Evolutionary conservation across 768 basidiomycete species (phyloP), one percentile per base, ranked within the genome.

Genomic region (Termitomyces titanicus): DNA sequence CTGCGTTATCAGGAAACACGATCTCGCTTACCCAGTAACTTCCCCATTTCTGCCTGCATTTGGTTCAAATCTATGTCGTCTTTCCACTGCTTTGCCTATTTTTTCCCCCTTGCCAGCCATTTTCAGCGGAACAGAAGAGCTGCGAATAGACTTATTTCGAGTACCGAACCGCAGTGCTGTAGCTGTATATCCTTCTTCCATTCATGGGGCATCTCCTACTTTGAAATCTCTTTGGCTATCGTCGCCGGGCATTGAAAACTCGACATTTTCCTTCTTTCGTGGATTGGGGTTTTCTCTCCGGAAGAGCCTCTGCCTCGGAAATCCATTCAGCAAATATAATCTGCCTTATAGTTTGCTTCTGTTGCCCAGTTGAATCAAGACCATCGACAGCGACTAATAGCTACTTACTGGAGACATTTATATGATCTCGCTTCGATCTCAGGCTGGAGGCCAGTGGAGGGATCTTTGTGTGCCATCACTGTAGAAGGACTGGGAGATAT

Each of bases 191-290:
- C 18, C 25, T 54, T 15, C 45, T 54, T 27, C 45, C 45, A 54
- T 54, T 5, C 38, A 53, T 29, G 44, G 39, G 3, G 52, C 38
- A 31, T 53, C 44, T 46, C n/a, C n/a, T n/a, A n/a, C n/a, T n/a
- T n/a, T 31, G 18, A 35, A n/a, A n/a, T n/a, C n/a, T n/a, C 25
- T 43, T 8, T 17, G 40, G 40, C 44, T 44, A 43, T 29, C 31
- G 15, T 43, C 51, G 8, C 51, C 42, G 7, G 27, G 18, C 20
- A 17, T 44, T 45, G 51, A 20, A 44, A 24, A 35, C 43, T 9
- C 51, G 18, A 25, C 29, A 11, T 44, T 31, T 25, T 20, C 42
- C 17, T 52, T 35, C 20, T 35, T 52, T 35, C 42, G 33, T 13
- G 42, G 42, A 5, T 11, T 52, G 11, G 33, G 40, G 13, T 35